Base-by-base conservation (phyloP, 305 asterid genomes). In the Ilex paraguariensis region DNA sequence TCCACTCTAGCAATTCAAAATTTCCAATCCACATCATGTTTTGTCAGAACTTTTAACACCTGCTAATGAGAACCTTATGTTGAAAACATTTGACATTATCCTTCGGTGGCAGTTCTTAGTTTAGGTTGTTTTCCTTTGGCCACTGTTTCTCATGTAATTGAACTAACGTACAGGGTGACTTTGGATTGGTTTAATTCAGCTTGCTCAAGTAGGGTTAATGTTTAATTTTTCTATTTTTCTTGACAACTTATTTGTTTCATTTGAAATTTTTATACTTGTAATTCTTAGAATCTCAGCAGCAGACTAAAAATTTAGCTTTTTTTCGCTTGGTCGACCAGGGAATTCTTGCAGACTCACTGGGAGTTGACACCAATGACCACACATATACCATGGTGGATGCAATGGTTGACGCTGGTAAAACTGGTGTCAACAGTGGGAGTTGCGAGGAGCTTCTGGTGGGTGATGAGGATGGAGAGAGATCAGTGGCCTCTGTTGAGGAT, bases 401-500 rank as follows among this genome's bases (percentile, higher is more conserved):
- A 59, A 67, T 80, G 71, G 75, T 33, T 63, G 95, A 89, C 62
- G 61, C 81, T 65, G 85, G 86, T 76, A 85, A 83, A 67, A 70
- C 80, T 77, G 94, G 85, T 57, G 75, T 65, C 44, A 73, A 61
- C 69, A 63, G 74, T 65, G 87, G 87, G 59, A 59, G 70, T 75
- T 69, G 81, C 63, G 98, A 93, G 77, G 97, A 93, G 77, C 82
- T 92, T 68, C 78, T 82, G 56, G 81, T 54, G 17, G 94, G 88
- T 55, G 98, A 92, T 60, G 98, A 90, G 69, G 96, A 93, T 13
- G 88, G 85, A 65, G 96, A 86, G 63, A 73, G 81, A 65, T 80
- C 96, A 15, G 95, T 90, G 56, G 94, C 96, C 72, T 90, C 97
- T 57, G 86, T 83, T 53, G 97, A 93, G 81, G 97, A 93, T 70